Conservation (phyloP, 192 early-diverging fungal genomes). For the Cetraspora pellucida region DNA sequence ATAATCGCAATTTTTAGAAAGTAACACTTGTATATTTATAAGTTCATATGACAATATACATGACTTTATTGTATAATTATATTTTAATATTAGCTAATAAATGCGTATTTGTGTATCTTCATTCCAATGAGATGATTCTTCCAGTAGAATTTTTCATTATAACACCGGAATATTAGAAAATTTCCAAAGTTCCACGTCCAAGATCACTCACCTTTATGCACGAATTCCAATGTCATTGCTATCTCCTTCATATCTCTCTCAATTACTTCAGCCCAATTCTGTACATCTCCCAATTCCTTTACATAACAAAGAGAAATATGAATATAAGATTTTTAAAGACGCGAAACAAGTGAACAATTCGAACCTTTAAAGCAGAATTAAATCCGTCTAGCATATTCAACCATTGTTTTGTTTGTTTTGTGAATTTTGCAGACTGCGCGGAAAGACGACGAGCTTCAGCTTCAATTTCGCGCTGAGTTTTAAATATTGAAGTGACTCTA, state of each 20-base stretch:
- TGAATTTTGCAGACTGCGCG: conserved; percentile 50
- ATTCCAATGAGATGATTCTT: no score
- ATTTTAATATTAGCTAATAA: no score
- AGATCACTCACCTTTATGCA: conserved; percentile 22
- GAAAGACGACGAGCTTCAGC: conserved; percentile 57
- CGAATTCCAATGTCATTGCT: conserved; percentile 62
- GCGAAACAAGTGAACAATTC: not conserved
- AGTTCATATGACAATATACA: no score
- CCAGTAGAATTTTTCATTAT: no score
- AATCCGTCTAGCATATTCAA: conserved; percentile 72
- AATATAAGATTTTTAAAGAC: not conserved
- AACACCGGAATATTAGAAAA: no score
- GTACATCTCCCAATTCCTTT: conserved; percentile 84
- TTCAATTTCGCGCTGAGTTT: conserved; percentile 69
- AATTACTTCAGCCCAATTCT: conserved; percentile 84
- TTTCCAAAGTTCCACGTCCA: no score
- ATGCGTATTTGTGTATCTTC: no score
- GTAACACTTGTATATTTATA: no score
- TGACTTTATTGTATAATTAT: no score
- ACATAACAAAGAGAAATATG: not conserved
- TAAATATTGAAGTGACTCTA: conserved; percentile 63
- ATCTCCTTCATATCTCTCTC: conserved; percentile 82
- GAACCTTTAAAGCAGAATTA: conserved; percentile 76
- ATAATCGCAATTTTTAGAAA: no score
- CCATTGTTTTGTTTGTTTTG: conserved; percentile 79